phyloP scores from a whole-genome alignment of 148 eudicot genomes.

The Rheum nobile region DNA sequence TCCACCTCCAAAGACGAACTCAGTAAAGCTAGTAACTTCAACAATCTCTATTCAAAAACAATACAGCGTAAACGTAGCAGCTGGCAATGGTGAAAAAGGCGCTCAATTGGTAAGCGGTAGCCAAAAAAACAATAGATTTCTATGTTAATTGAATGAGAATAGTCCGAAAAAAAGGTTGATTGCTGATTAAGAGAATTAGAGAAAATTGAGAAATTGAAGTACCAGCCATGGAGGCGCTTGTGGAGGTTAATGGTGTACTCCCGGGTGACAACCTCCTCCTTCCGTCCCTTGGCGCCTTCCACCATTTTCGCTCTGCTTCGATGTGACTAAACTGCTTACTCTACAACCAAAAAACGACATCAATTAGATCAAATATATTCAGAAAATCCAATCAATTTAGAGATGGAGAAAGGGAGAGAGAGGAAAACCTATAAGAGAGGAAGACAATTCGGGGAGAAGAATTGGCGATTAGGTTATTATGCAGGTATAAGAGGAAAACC shows the following conservation, averaged over 20 bases:
- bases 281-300: slow-evolving; percentile 31
- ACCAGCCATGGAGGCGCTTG: slow-evolving; percentile 45
- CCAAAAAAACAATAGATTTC: neutral
- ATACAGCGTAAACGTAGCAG: neutral
- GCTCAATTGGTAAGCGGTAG: neutral
- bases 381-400: neutral
- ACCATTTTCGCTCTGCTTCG: slow-evolving; percentile 23
- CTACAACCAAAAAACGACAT: neutral
- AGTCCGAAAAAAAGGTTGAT: neutral
- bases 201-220: neutral
- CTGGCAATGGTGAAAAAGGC: neutral
- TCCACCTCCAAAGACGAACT: neutral
- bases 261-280: slow-evolving; percentile 40
- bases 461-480: neutral
- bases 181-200: neutral
- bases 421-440: neutral
- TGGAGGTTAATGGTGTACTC: slow-evolving; percentile 46
- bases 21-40: neutral
- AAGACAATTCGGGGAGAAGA: neutral
- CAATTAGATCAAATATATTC: neutral
- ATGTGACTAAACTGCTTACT: neutral
- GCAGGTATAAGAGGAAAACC: slow-evolving; percentile 3
- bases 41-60: neutral
- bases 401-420: neutral
- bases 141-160: neutral